Percentiles rank a stretch among this genome's conserved stretches.
Conservation (phyloP, 805 yeast species). For the Candida bentonensis region DNA sequence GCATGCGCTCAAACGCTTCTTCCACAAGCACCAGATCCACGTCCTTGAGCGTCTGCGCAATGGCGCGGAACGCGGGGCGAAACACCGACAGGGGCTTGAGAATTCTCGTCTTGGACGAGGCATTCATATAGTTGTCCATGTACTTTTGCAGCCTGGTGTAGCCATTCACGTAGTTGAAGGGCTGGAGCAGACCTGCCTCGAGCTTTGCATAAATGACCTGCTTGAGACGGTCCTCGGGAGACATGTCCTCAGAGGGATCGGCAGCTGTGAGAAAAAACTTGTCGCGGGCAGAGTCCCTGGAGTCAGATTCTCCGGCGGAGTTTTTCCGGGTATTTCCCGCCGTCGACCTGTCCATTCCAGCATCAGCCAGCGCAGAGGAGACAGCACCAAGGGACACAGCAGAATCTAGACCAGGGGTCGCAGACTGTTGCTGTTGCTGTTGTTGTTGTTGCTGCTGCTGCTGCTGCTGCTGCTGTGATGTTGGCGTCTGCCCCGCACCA, state of each 20-base stretch:
- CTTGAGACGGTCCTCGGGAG: conserved; percentile 85
- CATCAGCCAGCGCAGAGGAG: neutral
- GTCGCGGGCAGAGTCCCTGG: conserved; percentile 64
- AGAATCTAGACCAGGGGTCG: conserved; percentile 3
- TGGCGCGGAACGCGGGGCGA: conserved; percentile 86
- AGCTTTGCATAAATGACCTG: conserved; percentile 89
- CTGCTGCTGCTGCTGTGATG: neutral
- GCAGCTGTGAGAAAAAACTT: conserved; percentile 93
- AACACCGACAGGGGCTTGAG: conserved; percentile 73
- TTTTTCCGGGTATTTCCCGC: conserved; percentile 2
- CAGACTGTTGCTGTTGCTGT: neutral
- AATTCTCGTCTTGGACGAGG: conserved; percentile 69
- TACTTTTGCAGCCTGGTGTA: conserved; percentile 79
- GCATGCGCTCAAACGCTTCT: conserved; percentile 86
- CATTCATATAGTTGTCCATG: conserved; percentile 87
- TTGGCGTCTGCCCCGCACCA: conserved; percentile 1
- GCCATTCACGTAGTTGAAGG: conserved; percentile 88
- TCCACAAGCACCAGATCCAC: conserved; percentile 86
- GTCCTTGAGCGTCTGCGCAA: conserved; percentile 79
- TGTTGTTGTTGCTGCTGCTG: neutral
- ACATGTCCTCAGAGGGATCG: conserved; percentile 86
- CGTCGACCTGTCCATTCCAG: neutral
- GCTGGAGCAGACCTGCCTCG: conserved; percentile 84
- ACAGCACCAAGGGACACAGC: neutral
- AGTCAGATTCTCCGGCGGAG: conserved; percentile 5